Evolutionary conservation across 2,329 filamentous ascomycete species (phyloP).

Genomic region (Arachnomyces sp.): DNA sequence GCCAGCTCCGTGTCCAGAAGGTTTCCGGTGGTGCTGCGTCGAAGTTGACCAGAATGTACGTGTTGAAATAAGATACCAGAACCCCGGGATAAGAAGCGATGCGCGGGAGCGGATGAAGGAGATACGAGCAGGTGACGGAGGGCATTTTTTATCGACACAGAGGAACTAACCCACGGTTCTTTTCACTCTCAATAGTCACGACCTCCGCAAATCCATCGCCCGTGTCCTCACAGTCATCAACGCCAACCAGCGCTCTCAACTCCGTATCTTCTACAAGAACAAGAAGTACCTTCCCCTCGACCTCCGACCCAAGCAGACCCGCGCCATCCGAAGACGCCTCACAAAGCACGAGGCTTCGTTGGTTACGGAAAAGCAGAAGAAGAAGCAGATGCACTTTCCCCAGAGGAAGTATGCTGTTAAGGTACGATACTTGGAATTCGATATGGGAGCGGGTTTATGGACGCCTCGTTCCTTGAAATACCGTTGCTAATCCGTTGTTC

Average conservation of each 20-base stretch:
- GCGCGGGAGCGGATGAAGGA: constrained; percentile 2
- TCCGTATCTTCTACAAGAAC: constrained; percentile 99
- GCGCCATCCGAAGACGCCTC: constrained; percentile 92
- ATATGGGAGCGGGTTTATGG: constrained; percentile 23
- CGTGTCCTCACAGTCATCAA: constrained; percentile 99
- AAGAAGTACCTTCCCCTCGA: constrained; percentile 99
- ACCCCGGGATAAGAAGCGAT: constrained; percentile 5
- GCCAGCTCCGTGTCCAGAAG: constrained; percentile 96
- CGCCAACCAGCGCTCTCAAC: constrained; percentile 96
- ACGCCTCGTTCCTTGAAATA: too few species aligned
- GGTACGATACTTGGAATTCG: constrained; percentile 48
- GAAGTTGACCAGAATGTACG: constrained; percentile 97
- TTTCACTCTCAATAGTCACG: constrained; percentile 60
- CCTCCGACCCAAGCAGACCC: constrained; percentile 96
- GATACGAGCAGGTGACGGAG: constrained; percentile 3
- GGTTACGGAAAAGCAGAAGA: constrained; percentile 90
- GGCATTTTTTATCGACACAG: constrained; percentile 9
- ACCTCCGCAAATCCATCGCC: constrained; percentile 98
- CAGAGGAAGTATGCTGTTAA: constrained; percentile 99
- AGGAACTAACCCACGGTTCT: constrained; percentile 20
- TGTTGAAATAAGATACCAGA: constrained; percentile 19
- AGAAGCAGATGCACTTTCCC: constrained; percentile 92
- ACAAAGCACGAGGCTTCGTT: constrained; percentile 81
- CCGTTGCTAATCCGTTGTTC: constrained; percentile 16
- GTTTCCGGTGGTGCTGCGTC: constrained; percentile 83